These are phyloP conservation scores for Colletotrichum salicis DNA, from an alignment of 2,329 filamentous ascomycete genomes.

Conservation along the genomic window DNA sequence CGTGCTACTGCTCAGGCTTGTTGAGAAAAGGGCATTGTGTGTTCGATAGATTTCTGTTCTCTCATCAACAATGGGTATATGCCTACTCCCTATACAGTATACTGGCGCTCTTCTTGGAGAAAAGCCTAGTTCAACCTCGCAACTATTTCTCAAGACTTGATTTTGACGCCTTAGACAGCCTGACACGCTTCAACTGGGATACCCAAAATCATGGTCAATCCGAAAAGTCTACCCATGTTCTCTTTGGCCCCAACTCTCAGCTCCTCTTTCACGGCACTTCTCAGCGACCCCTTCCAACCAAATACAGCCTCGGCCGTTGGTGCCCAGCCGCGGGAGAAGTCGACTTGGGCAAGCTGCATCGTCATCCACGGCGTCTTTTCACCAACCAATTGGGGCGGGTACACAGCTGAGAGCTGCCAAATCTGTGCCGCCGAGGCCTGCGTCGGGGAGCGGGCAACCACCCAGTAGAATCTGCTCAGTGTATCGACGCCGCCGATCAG, in stretches of 20 bases:
- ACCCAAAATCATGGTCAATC: slow-evolving; percentile 39
- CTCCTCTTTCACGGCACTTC: slow-evolving; percentile 27
- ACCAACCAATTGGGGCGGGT: slow-evolving; percentile 15
- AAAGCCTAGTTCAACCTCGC: not conserved
- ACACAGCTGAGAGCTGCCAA: slow-evolving; percentile 12
- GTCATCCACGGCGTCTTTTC: slow-evolving; percentile 22
- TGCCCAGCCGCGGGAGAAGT: slow-evolving; percentile 9
- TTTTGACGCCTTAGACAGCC: not conserved
- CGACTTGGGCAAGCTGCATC: slow-evolving; percentile 9
- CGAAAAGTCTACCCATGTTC: slow-evolving; percentile 39
- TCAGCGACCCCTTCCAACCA: slow-evolving; percentile 26
- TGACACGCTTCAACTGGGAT: slow-evolving; percentile 33
- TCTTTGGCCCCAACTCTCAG: slow-evolving; percentile 41
- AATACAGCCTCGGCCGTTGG: slow-evolving; percentile 5
- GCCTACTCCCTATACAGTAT: not conserved
- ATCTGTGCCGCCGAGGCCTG: slow-evolving; percentile 9
- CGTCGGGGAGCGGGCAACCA: not conserved
- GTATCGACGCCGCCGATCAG: slow-evolving; percentile 40
- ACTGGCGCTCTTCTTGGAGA: too few species aligned
- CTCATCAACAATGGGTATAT: not conserved
- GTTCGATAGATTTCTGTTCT: too few species aligned
- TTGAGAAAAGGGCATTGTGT: too few species aligned
- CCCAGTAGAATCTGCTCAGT: slow-evolving; percentile 44
- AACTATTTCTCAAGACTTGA: not conserved
- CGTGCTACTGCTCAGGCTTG: too few species aligned